Percentiles rank a stretch among this genome's conserved stretches.
These are phyloP conservation scores for Cyberlindnera petersonii DNA, from an alignment of 805 yeast genomes.

Conservation along the genomic window DNA sequence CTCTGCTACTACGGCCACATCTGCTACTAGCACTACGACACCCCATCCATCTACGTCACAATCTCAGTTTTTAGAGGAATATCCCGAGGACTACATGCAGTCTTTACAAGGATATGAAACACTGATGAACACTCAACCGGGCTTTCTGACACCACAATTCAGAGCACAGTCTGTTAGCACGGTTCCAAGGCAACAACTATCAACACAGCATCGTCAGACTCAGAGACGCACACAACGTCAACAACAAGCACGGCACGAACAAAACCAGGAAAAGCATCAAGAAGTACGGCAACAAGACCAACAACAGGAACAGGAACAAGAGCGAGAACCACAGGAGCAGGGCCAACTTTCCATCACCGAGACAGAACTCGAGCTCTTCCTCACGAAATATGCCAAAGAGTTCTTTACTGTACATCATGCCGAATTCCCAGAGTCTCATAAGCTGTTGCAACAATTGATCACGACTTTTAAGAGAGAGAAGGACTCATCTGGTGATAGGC, in stretches of 20 bases:
- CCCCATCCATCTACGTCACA: neutral
- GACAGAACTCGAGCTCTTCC: constrained; percentile 12
- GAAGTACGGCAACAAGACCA: constrained; percentile 1
- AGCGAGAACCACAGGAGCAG: constrained; percentile 2
- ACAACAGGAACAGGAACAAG: constrained; percentile 3
- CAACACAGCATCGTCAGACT: neutral
- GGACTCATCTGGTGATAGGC: constrained; percentile 8
- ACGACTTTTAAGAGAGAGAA: constrained; percentile 9
- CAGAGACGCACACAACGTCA: constrained; percentile 2
- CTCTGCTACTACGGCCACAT: neutral
- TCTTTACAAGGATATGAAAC: constrained; percentile 13
- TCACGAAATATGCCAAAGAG: constrained; percentile 13
- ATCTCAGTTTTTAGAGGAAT: constrained; percentile 5
- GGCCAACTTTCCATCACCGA: constrained; percentile 6
- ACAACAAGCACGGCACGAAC: constrained; percentile 7
- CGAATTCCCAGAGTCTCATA: constrained; percentile 13
- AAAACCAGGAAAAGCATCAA: constrained; percentile 2
- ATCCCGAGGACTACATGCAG: constrained; percentile 12
- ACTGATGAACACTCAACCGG: constrained; percentile 6
- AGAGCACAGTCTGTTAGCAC: constrained; percentile 2
- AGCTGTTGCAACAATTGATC: constrained; percentile 7
- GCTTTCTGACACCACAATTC: constrained; percentile 7
- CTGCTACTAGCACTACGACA: neutral
- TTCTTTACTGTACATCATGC: constrained; percentile 9
- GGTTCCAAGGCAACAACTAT: constrained; percentile 1